These are phyloP conservation scores for Claviceps africana DNA, from an alignment of 2,329 filamentous ascomycete genomes.

Conservation along the genomic window DNA sequence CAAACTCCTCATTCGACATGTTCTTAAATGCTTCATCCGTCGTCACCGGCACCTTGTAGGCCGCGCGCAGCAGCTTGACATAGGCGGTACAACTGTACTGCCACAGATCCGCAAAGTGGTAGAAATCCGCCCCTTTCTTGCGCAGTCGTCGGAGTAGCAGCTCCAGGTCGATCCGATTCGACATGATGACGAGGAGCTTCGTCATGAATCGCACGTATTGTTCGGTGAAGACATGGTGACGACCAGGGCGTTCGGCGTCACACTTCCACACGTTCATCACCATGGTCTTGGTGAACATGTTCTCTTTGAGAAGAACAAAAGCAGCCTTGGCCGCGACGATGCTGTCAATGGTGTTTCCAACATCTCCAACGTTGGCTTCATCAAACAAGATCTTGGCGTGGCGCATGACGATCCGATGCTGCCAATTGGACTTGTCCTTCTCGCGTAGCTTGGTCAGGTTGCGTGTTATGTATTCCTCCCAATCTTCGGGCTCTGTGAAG, in stretches of 20 bases:
- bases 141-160: slow-evolving; percentile 65
- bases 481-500: slow-evolving; percentile 38
- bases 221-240: slow-evolving; percentile 84
- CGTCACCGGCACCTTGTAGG: slow-evolving; percentile 30
- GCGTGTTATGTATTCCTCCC: slow-evolving; percentile 41
- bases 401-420: slow-evolving; percentile 77
- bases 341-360: slow-evolving; percentile 21
- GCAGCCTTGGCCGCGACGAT: slow-evolving; percentile 61
- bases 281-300: slow-evolving; percentile 85
- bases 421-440: slow-evolving; percentile 89
- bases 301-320: slow-evolving; percentile 58
- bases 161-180: slow-evolving; percentile 65
- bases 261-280: slow-evolving; percentile 91
- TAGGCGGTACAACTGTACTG: slow-evolving; percentile 41
- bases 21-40: slow-evolving; percentile 43
- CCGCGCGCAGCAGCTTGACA: slow-evolving; percentile 36
- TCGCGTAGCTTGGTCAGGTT: slow-evolving; percentile 39
- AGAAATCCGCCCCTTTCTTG: slow-evolving; percentile 65
- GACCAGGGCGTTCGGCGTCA: slow-evolving; percentile 66
- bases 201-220: slow-evolving; percentile 77
- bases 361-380: slow-evolving; percentile 24
- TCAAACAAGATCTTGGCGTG: slow-evolving; percentile 45
- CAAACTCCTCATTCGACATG: slow-evolving; percentile 40
- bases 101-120: slow-evolving; percentile 48
- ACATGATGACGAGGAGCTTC: slow-evolving; percentile 56